Evolutionary conservation across 1,284 basidiomycete genomes (phyloP).

Genomic region (Moesziomyces sp.): DNA sequence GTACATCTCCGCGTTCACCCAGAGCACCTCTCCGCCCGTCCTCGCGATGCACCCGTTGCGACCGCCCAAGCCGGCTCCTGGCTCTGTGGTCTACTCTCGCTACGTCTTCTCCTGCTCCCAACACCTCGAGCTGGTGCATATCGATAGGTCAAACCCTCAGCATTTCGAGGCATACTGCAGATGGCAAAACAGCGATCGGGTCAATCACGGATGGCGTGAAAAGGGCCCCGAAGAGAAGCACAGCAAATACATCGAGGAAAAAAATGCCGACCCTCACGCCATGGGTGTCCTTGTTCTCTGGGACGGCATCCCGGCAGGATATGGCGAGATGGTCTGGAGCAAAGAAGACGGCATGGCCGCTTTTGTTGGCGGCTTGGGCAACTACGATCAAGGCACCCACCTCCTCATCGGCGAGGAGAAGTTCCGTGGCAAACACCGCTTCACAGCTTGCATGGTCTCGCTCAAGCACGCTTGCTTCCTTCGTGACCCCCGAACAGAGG

Average conservation of each 20-base stretch:
- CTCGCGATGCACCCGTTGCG: conserved; percentile 73
- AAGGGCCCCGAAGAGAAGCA: conserved; percentile 72
- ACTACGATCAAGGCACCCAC: conserved; percentile 72
- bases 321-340: conserved; percentile 72
- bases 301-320: conserved; percentile 74
- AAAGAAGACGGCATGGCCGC: conserved; percentile 69
- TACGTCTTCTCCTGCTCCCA: conserved; percentile 71
- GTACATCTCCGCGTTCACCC: conserved; percentile 70
- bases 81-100: conserved; percentile 71
- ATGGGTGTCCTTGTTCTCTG: conserved; percentile 72
- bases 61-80: conserved; percentile 72
- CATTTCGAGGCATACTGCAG: conserved; percentile 72
- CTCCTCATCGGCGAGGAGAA: conserved; percentile 72
- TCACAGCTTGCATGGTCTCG: conserved; percentile 37
- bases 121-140: conserved; percentile 71
- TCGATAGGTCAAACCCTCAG: conserved; percentile 69
- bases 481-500: conserved; percentile 40
- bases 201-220: conserved; percentile 73
- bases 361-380: conserved; percentile 64
- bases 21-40: conserved; percentile 69
- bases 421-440: conserved; percentile 69
- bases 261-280: conserved; percentile 70
- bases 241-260: conserved; percentile 69
- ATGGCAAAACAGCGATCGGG: conserved; percentile 73
- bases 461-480: conserved; percentile 54